phyloP scores from a whole-genome alignment of 345 rosid species.

The Lepidium aucheri region DNA sequence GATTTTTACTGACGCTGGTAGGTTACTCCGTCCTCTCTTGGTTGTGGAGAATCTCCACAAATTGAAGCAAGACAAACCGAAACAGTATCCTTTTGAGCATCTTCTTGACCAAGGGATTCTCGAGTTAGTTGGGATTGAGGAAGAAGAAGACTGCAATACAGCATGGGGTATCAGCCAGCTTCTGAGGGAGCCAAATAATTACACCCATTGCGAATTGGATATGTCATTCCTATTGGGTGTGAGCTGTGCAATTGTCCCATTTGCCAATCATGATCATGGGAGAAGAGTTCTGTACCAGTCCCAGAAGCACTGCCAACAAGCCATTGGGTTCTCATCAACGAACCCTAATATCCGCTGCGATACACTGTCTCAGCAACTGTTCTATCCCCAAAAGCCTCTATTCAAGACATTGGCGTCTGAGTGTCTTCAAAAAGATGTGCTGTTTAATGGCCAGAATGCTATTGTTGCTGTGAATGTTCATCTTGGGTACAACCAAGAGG shows the following conservation, averaged over 20 bases:
- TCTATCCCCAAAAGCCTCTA: slow-evolving; percentile 84
- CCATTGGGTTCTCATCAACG: slow-evolving; percentile 81
- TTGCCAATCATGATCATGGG: slow-evolving; percentile 87
- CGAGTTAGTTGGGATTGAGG: slow-evolving; percentile 77
- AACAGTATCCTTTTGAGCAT: slow-evolving; percentile 35
- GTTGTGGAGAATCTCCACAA: slow-evolving; percentile 59
- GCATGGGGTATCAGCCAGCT: slow-evolving; percentile 69
- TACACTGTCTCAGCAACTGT: slow-evolving; percentile 65
- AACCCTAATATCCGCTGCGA: slow-evolving; percentile 80
- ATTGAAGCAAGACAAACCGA: slow-evolving; percentile 43
- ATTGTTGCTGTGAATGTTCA: slow-evolving; percentile 93
- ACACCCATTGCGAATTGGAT: slow-evolving; percentile 79
- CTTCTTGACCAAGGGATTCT: slow-evolving; percentile 66
- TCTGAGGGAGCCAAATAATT: slow-evolving; percentile 34
- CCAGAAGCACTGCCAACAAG: slow-evolving; percentile 86
- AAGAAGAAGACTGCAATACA: slow-evolving; percentile 75
- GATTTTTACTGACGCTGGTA: slow-evolving; percentile 75
- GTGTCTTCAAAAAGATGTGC: slow-evolving; percentile 57
- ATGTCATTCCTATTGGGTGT: slow-evolving; percentile 74
- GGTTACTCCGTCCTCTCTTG: slow-evolving; percentile 84
- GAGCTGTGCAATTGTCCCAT: slow-evolving; percentile 83
- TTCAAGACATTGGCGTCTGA: slow-evolving; percentile 70
- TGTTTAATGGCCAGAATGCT: slow-evolving; percentile 86
- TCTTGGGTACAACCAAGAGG: slow-evolving; percentile 92
- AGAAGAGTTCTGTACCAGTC: slow-evolving; percentile 85